Conservation (phyloP, 768 basidiomycete genomes). For the Pisolithus orientalis region DNA sequence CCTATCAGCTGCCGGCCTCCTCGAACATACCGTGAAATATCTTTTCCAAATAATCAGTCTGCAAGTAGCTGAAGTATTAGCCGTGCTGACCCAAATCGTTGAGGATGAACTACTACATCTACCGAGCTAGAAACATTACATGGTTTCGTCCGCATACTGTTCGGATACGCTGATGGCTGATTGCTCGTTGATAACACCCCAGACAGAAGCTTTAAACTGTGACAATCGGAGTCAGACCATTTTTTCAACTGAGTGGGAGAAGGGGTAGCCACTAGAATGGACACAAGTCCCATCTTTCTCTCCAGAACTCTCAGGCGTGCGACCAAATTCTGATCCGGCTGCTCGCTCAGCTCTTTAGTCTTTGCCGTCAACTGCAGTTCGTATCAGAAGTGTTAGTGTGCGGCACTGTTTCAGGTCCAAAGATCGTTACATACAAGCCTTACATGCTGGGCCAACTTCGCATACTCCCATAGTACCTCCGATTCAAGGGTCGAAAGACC, state of each 20-base stretch:
- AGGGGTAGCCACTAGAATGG: conserved; percentile 65
- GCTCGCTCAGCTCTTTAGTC: conserved; percentile 64
- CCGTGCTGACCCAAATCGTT: no score
- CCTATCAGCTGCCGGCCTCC: no score
- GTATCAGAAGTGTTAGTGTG: not conserved
- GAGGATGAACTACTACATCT: not conserved
- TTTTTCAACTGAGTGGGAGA: not conserved
- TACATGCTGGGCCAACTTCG: conserved; percentile 76
- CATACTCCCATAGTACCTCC: conserved; percentile 89
- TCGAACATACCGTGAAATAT: no score
- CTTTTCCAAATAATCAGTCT: no score
- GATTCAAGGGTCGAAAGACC: conserved; percentile 64
- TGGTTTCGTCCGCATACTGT: conserved; percentile 13
- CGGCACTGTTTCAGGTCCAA: not conserved
- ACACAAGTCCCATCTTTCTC: conserved; percentile 90
- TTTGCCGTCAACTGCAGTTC: conserved; percentile 50
- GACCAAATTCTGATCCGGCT: conserved; percentile 75
- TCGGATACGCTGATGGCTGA: conserved; percentile 25
- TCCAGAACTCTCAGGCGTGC: conserved; percentile 75
- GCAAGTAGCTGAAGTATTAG: no score
- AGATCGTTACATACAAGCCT: conserved; percentile 51
- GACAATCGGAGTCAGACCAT: conserved; percentile 1
- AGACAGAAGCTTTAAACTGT: conserved; percentile 94
- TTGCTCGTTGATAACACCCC: conserved; percentile 87
- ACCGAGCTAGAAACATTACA: not conserved